Percentiles rank a stretch among this genome's conserved stretches.
Conservation (phyloP, 345 rosid genomes). For the Linum tenue region DNA sequence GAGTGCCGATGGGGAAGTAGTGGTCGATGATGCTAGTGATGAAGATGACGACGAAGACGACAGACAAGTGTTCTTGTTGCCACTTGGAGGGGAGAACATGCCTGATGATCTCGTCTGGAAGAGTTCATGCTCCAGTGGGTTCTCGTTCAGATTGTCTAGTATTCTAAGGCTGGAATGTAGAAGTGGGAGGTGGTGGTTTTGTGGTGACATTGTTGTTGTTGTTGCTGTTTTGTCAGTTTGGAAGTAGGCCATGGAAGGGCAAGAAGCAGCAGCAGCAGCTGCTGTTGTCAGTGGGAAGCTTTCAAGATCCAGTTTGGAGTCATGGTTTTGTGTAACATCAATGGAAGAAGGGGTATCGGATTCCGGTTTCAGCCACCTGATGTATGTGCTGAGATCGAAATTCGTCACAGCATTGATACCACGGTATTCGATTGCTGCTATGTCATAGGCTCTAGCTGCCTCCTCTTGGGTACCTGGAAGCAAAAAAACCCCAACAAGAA, state of each 20-base stretch:
- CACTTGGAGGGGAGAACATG: too few relatives aligned
- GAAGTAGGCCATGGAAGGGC: slow-evolving; percentile 3
- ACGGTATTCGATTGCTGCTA: slow-evolving; percentile 45
- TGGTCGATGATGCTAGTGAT: slow-evolving; percentile 13
- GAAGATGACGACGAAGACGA: neutral
- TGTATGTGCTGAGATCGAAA: slow-evolving; percentile 41
- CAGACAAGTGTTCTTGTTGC: neutral
- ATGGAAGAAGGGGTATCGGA: slow-evolving; percentile 3
- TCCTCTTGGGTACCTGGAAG: slow-evolving; percentile 39
- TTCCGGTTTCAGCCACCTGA: slow-evolving; percentile 38
- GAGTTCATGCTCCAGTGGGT: slow-evolving; percentile 3
- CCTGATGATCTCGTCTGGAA: slow-evolving; percentile 6
- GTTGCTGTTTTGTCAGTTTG: slow-evolving; percentile 8
- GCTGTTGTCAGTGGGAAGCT: neutral
- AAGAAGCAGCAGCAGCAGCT: neutral
- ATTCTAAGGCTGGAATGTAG: slow-evolving; percentile 14
- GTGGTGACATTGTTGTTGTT: neutral
- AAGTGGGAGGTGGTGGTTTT: slow-evolving; percentile 3
- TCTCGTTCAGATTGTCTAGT: slow-evolving; percentile 2
- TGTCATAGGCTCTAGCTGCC: slow-evolving; percentile 46
- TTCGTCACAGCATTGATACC: slow-evolving; percentile 50
- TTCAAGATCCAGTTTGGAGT: slow-evolving; percentile 13
- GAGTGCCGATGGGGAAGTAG: slow-evolving; percentile 37
- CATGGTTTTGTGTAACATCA: slow-evolving; percentile 1
- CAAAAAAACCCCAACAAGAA: neutral